Base-by-base conservation (phyloP, 306 rosid species). In the Castanea mollissima region DNA sequence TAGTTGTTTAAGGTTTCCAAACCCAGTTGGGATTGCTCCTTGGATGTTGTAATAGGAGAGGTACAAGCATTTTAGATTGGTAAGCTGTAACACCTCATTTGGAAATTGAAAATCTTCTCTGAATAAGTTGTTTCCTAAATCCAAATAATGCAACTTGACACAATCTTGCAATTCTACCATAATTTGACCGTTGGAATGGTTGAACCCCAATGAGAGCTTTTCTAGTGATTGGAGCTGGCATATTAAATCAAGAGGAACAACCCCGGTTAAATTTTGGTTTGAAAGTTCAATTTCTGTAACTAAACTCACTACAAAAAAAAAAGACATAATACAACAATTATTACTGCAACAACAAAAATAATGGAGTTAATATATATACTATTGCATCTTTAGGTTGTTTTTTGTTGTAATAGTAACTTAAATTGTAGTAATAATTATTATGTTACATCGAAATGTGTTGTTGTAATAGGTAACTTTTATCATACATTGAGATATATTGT, bases 101-200 rank as follows among this genome's bases (percentile, higher is more conserved):
- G 99, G 99, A 64, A 93, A 91, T 15, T 78, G 87, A 5, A 84
- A 79, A 13, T 70, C 81, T 4, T 80, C 85, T 91, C 2, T 3
- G 87, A 95, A 93, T 15, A 7, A 1, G 65, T 93, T 95, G 83
- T 86, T 88, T 2, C 94, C 97, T 77, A 95, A 78, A 44, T 95
- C 99, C 74, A 95, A 54, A 69, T 85, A 91, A 25, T 56, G 69
- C 82, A 95, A 73, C 0, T 64, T 89, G 1, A 79, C 74, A 49
- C 99, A 93, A 78, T 90, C 90, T 31, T 76, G 90, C 80, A 95
- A 67, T n/a, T 79, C 87, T 79, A 79, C 81, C 1, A 74, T 59
- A 27, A 90, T 70, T 13, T 38, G 46, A 1, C 97, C 94, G 7
- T 73, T 13, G 52, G 93, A 56, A 5, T 29, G 46, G 70, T 95